Percentiles rank a stretch among this genome's conserved stretches.
Evolutionary conservation across 176 grass and related monocot species (phyloP).

Genomic region (Carex pumila): DNA sequence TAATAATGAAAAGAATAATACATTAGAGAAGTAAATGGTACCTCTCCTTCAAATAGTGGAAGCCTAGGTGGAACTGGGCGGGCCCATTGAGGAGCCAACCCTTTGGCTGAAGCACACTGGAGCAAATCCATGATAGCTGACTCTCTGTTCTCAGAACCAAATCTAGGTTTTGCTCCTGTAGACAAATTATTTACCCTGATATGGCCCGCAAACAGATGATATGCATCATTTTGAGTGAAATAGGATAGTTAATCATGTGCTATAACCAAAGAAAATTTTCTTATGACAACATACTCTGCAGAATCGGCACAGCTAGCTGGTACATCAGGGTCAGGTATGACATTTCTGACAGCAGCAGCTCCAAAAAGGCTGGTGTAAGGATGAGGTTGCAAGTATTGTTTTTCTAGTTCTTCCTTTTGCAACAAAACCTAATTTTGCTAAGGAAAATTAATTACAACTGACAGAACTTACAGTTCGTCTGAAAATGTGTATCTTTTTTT

Average conservation of each 20-base stretch:
- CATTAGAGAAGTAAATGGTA: slow-evolving; percentile 20
- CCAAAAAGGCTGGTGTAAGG: slow-evolving; percentile 36
- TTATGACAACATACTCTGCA: slow-evolving; percentile 51
- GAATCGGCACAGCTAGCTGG: slow-evolving; percentile 40
- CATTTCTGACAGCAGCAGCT: slow-evolving; percentile 59
- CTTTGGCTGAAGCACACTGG: slow-evolving; percentile 48
- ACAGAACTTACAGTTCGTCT: slow-evolving; percentile 7
- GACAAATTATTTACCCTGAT: slow-evolving; percentile 44
- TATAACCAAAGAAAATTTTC: slow-evolving; percentile 9
- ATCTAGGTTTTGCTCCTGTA: slow-evolving; percentile 37
- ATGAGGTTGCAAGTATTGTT: slow-evolving; percentile 29
- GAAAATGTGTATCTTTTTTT: background rate
- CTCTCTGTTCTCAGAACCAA: slow-evolving; percentile 55
- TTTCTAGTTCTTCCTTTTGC: slow-evolving; percentile 60
- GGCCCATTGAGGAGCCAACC: slow-evolving; percentile 76
- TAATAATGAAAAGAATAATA: background rate
- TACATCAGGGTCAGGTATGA: slow-evolving; percentile 79
- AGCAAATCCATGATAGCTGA: slow-evolving; percentile 45
- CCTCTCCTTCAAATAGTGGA: slow-evolving; percentile 87
- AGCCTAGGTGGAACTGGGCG: slow-evolving; percentile 79
- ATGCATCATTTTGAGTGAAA: slow-evolving; percentile 6
- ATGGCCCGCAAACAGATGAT: background rate
- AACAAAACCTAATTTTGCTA: slow-evolving; percentile 45
- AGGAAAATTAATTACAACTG: slow-evolving; percentile 11
- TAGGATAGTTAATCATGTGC: background rate